Evolutionary conservation across 805 yeast genomes (phyloP), one percentile per base, ranked within the genome.

Genomic region (Candida nonsorbophila): DNA sequence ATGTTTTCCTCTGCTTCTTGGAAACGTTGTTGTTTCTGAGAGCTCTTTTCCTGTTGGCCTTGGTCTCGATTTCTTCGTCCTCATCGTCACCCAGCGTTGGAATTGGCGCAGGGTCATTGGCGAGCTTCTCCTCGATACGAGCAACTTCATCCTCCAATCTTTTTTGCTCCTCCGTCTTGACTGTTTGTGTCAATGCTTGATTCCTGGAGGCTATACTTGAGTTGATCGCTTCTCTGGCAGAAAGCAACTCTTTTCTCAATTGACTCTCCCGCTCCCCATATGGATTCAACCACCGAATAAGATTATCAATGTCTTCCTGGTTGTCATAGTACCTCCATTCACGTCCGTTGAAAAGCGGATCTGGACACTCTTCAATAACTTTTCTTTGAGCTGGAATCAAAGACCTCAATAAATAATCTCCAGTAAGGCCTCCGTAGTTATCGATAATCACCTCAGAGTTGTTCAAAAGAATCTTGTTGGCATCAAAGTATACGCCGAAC

Each of bases 311-410:
- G 22, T 81, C 79, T n/a, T 67, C 72, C 0, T 69, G 62, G 2
- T 49, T 58, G 40, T 86, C 94, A 40, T 77, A 72, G 42, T 53
- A 84, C 31, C 80, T 72, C 97, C 97, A 87, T 20, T 74, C 72
- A 4, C 54, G 37, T 1, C 71, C 62, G 9, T 67, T 53, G 7
- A 77, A 41, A 14, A 84, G 47, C 5, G 77, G 71, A 32, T 68
- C 74, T 1, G 79, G 73, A 2, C 65, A 58, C 46, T 84, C 95
- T 43, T 82, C 94, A 14, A 80, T 55, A 10, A 75, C 41, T 47
- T 84, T 85, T 25, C 84, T 59, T 45, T 81, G 78, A 16, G 62
- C 33, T 1, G 69, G 58, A 0, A 51, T 34, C 15, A 63, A 49
- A 7, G 28, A 6, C 11, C 27, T 18, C 3, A 37, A 16, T 3